phyloP scores from a whole-genome alignment of 148 eudicot species.

The Camellia japonica region DNA sequence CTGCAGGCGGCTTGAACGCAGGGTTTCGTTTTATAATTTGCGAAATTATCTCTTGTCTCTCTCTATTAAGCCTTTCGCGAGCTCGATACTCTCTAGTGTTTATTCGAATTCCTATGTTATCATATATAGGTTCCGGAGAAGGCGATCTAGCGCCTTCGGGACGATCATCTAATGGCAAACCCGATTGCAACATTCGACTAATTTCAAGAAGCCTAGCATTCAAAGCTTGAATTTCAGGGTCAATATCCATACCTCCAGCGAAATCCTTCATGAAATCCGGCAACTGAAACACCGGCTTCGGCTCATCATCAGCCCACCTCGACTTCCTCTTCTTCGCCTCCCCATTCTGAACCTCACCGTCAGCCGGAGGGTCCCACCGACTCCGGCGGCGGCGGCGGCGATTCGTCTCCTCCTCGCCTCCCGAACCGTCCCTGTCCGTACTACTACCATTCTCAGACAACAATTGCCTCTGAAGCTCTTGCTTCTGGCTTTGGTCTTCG shows the following conservation, averaged over 20 bases:
- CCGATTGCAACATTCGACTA: conserved; percentile 25
- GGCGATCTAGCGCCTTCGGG: conserved; percentile 28
- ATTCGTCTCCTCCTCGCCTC: conserved; percentile 11
- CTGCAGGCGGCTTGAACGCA: conserved; percentile 25
- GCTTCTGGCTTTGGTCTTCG: not conserved
- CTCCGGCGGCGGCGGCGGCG: conserved; percentile 26
- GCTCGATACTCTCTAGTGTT: conserved; percentile 31
- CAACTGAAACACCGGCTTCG: conserved; percentile 23
- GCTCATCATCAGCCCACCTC: conserved; percentile 29
- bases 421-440: conserved; percentile 6
- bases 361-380: conserved; percentile 31
- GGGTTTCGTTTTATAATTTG: conserved; percentile 32
- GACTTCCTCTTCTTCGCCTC: conserved; percentile 22
- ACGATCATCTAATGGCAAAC: conserved; percentile 22
- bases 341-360: conserved; percentile 1
- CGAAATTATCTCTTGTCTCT: conserved; percentile 31
- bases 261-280: conserved; percentile 37
- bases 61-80: conserved; percentile 27
- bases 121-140: conserved; percentile 31
- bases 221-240: conserved; percentile 28
- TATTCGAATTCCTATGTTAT: conserved; percentile 24
- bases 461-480: conserved; percentile 9
- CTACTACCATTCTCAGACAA: not conserved
- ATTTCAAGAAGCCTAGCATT: conserved; percentile 28
- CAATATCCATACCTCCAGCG: conserved; percentile 25